Base-by-base conservation (phyloP, 176 grass and related monocot genomes). In the Dendrocalamus sinicus region DNA sequence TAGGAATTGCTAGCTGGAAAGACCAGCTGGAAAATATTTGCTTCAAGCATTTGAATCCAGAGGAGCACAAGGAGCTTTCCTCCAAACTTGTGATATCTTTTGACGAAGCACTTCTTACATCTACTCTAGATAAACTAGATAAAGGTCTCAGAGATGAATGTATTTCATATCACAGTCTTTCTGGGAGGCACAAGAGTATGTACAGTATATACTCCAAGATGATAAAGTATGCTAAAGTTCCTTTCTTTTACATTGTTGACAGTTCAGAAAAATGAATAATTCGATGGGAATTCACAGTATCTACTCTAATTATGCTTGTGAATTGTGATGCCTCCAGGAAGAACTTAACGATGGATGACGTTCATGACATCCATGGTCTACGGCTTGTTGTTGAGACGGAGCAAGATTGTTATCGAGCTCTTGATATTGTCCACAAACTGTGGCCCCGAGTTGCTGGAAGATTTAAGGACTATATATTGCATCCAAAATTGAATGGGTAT, bases 341-440 rank as follows among this genome's bases (percentile, higher is more conserved):
- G 73, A 99, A 96, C 52, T 59, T 96, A 64, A 90, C 61, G 8
- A 92, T 90, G 87, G 88, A 96, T 77, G 88, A 92, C 17, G 93
- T 96, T 24, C 97, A 94, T 83, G 97, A 99, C 73, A 99, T 99
- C 64, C 94, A 96, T 75, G 97, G 94, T 26, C 82, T 99, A 43
- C 90, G 97, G 7, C 89, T 99, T 62, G 88, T 99, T 61, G 97
- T 96, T 73, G 94, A 96, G 4, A 94, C 88, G 48, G 90, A 96
- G 60, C 54, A 94, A 81, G 97, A 93, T 83, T 99, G 97, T 81
- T 99, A 96, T 63, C 81, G 50, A 72, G 92, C 92, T 65, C 89
- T 96, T n/a, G 81, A 91, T 15, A 76, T 94, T 2, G 92, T 96
- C 67, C 94, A 96, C 82, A 84, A 75, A 40, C 58, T 99, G 52